Evolutionary conservation across 306 rosid genomes (phyloP).

Genomic region (Dryas alaskensis): DNA sequence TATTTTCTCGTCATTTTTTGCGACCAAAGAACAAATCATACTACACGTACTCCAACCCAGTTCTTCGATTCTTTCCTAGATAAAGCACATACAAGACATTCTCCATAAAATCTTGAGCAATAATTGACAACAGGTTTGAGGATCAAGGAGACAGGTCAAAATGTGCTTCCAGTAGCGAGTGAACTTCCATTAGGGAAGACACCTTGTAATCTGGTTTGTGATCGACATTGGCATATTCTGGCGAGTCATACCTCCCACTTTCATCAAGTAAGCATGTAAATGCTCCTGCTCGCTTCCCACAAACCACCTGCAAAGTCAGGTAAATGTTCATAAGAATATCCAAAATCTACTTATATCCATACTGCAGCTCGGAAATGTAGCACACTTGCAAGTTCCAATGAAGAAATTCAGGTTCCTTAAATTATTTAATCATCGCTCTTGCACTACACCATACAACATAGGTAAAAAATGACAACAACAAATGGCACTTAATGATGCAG

Average conservation of each 20-base stretch:
- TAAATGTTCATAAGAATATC: background rate
- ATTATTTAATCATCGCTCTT: background rate
- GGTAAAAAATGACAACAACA: background rate
- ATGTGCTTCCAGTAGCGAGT: conserved; percentile 50
- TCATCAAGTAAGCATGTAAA: conserved; percentile 85
- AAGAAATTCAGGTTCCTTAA: background rate
- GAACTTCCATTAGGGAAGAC: conserved; percentile 66
- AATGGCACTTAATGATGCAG: background rate
- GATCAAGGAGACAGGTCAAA: conserved; percentile 70
- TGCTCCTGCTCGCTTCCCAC: conserved; percentile 87
- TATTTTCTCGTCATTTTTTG: background rate
- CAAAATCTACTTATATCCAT: background rate
- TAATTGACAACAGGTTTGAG: conserved; percentile 5
- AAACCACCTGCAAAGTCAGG: conserved; percentile 51
- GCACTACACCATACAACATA: background rate
- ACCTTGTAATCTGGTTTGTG: conserved; percentile 81
- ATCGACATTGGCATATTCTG: conserved; percentile 40
- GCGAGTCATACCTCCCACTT: conserved; percentile 67
- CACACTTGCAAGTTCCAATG: background rate
- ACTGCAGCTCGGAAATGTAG: background rate
- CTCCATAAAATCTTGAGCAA: background rate
- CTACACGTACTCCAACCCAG: background rate
- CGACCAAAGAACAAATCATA: background rate
- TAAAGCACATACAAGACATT: conserved; percentile 16
- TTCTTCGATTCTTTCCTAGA: background rate